Base-by-base conservation (phyloP, 768 basidiomycete genomes). In the Leccinum variicolor region DNA sequence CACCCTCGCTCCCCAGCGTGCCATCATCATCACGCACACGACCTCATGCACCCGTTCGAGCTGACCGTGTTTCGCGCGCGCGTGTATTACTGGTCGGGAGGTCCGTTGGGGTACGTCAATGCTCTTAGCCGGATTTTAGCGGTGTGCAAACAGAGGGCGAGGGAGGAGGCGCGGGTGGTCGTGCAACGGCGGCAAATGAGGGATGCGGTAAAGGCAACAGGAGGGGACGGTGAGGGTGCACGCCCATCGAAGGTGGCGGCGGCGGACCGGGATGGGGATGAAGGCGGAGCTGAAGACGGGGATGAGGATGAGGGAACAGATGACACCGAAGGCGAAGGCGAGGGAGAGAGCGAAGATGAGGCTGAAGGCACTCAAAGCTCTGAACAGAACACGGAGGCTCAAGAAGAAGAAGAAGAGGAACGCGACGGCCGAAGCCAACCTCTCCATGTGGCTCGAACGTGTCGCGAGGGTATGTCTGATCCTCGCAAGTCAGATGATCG, bases 371-470 rank as follows among this genome's bases (percentile, higher is more conserved):
- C 28, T 2, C 48, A 56, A 29, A 43, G 10, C 5, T 4, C 23
- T 2, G 46, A 50, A 25, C 51, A 52, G 31, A n/a, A 39, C 25
- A 59, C 46, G 6, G 58, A 54, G 3, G 47, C 19, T 25, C 41
- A 48, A 25, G 62, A 53, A 3, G 53, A 56, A 15, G 54, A 48
- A 2, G 39, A 39, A n/a, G 64, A 57, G 21, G 39, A 60, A 52
- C 36, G 7, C n/a, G 63, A 63, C 74, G 3, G 69, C 69, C 17
- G 67, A 71, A 49, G 66, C 70, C 31, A 73, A 72, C 31, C 69
- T 78, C 19, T 77, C 79, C 52, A 92, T 92, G 90, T 94, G 91
- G 91, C 85, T 84, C 58, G 91, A 94, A 70, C 83, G 91, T 55
- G 85, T 85, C 4, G 82, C 87, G 15, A 76, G 92, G 50, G 74